Evolutionary conservation across 495 filamentous ascomycete species (phyloP), one percentile per base, ranked within the genome.

Genomic region (Ascodesmis nigricans): DNA sequence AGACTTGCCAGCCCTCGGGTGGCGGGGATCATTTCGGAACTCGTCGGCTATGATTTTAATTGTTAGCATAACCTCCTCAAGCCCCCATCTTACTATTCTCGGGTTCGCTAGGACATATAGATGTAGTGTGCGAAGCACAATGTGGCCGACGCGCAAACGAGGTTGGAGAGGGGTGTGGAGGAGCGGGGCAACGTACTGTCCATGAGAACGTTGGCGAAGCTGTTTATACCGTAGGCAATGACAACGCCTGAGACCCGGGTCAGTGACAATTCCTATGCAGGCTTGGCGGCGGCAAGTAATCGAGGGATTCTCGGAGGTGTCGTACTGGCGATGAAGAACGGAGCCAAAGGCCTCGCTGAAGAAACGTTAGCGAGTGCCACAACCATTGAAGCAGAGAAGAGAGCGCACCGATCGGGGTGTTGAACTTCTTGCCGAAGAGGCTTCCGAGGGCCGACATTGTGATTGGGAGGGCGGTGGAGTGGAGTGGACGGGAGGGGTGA

Each of bases 271-370:
- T 24, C 34, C n/a, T n/a, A n/a, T n/a, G n/a, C n/a, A n/a, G n/a
- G n/a, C n/a, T n/a, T n/a, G n/a, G n/a, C n/a, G n/a, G n/a, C n/a
- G n/a, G n/a, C n/a, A n/a, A n/a, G n/a, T n/a, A n/a, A n/a, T n/a
- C n/a, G n/a, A n/a, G n/a, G n/a, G n/a, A n/a, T n/a, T n/a, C n/a
- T n/a, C n/a, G n/a, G n/a, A 35, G 46, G 17, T 44, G 24, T 34
- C 81, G 54, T 84, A 95, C 84, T 82, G 54, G 84, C 83, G 61
- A 67, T 62, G 66, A 75, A 90, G 71, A 93, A 95, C 35, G 84
- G 84, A 52, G 66, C 71, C 70, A 90, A 67, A 43, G 83, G 82
- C 62, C 65, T 60, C 61, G 77, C 84, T 95, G 56, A 60, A 49
- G 39, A 31, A 45, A 40, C 38, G 40, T 37, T 32, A 37, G 44